A percentile compares a stretch with the other conserved stretches of the same genome.
phyloP scores from a whole-genome alignment of 352 stramenopile genomes.

The Peronospora belbahrii region DNA sequence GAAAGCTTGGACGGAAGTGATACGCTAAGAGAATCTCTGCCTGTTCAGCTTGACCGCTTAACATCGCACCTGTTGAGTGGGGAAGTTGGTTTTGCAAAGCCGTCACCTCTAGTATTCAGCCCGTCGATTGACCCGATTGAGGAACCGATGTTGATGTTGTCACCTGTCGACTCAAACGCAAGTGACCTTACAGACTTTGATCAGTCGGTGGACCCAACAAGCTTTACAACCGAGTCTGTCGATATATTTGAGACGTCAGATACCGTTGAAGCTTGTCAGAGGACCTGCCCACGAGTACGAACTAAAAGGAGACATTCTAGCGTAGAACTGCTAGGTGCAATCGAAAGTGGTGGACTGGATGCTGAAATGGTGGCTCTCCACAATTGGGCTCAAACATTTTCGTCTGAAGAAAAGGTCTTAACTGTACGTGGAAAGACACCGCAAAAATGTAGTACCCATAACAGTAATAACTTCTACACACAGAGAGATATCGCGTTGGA shows the following conservation, averaged over 20 bases:
- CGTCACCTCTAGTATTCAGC: conserved; percentile 36
- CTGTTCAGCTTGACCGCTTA: conserved; percentile 18
- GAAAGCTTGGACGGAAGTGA: conserved; percentile 21
- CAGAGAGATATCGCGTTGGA: conserved; percentile 57
- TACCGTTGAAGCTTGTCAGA: conserved; percentile 13
- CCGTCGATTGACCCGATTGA: conserved; percentile 18
- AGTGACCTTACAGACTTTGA: conserved; percentile 15
- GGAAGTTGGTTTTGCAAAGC: conserved; percentile 13
- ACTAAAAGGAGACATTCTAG: conserved; percentile 43
- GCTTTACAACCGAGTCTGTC: conserved; percentile 8
- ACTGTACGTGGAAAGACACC: conserved; percentile 23
- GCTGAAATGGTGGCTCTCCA: conserved; percentile 24
- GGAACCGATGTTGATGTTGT: conserved; percentile 13
- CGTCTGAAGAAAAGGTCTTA: conserved; percentile 11
- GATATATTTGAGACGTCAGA: conserved; percentile 27
- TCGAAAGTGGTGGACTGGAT: conserved; percentile 48
- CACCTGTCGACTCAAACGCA: conserved; percentile 26
- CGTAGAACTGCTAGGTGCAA: conserved; percentile 51
- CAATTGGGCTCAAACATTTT: conserved; percentile 11
- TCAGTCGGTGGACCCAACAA: conserved; percentile 6
- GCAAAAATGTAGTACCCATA: conserved; percentile 8
- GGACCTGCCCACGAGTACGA: conserved; percentile 5
- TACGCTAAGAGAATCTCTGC: conserved; percentile 9
- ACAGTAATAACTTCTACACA: conserved; percentile 32
- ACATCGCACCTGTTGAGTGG: conserved; percentile 15